These are phyloP conservation scores for Monosporozyma solicola DNA, from an alignment of 805 yeast genomes.

Conservation along the genomic window DNA sequence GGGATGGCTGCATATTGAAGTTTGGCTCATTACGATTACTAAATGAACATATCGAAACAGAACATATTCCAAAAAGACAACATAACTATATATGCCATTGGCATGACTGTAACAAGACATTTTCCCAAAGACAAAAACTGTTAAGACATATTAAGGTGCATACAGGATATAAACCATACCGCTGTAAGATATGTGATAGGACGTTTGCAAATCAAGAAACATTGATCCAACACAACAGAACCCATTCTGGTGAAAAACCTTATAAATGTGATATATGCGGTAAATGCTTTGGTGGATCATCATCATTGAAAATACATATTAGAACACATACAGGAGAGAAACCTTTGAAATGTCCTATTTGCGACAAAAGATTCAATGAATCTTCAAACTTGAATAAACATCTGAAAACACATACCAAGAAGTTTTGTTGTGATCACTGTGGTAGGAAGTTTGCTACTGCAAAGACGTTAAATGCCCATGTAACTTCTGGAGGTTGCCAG, in stretches of 20 bases:
- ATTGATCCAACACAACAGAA: slow-evolving; percentile 71
- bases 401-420: slow-evolving; percentile 62
- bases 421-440: slow-evolving; percentile 44
- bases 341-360: slow-evolving; percentile 74
- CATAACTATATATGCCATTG: slow-evolving; percentile 64
- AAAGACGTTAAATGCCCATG: slow-evolving; percentile 36
- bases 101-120: slow-evolving; percentile 66
- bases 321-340: slow-evolving; percentile 87
- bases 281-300: slow-evolving; percentile 72
- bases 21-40: slow-evolving; percentile 52
- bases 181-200: slow-evolving; percentile 61
- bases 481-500: background rate
- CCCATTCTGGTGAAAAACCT: slow-evolving; percentile 88
- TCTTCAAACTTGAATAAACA: slow-evolving; percentile 85
- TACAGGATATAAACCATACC: slow-evolving; percentile 73
- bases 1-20: slow-evolving; percentile 38
- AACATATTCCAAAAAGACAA: slow-evolving; percentile 70
- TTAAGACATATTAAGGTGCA: slow-evolving; percentile 83
- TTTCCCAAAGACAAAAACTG: slow-evolving; percentile 77
- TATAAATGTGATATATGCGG: slow-evolving; percentile 64
- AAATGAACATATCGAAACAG: slow-evolving; percentile 57
- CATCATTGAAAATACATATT: slow-evolving; percentile 73
- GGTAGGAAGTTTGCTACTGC: slow-evolving; percentile 42
- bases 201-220: slow-evolving; percentile 69
- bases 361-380: slow-evolving; percentile 81